phyloP scores from a whole-genome alignment of 2,329 filamentous ascomycete species.

The Verticillium albo-atrum region DNA sequence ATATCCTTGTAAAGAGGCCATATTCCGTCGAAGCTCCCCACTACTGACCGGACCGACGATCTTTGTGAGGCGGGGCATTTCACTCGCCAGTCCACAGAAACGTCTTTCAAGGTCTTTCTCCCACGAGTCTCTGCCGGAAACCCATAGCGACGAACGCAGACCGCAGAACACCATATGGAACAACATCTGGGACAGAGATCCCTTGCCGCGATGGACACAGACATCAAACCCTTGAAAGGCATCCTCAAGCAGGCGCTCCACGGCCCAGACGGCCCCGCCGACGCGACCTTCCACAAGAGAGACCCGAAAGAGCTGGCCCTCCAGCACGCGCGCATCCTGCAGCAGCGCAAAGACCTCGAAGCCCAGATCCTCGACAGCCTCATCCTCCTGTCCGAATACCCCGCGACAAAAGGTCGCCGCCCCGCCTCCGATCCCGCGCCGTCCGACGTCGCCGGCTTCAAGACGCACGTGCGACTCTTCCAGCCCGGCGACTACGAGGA shows the following conservation, averaged over 20 bases:
- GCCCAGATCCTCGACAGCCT: conserved; percentile 67
- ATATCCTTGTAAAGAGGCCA: too few species aligned
- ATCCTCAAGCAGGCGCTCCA: conserved; percentile 56
- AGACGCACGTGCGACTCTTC: conserved; percentile 64
- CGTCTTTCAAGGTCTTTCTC: too few species aligned
- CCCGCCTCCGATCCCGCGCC: conserved; percentile 45
- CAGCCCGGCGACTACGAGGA: conserved; percentile 87
- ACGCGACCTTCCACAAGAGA: conserved; percentile 21
- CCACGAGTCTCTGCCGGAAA: too few species aligned
- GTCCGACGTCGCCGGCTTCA: conserved; percentile 62
- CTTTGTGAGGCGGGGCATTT: too few species aligned
- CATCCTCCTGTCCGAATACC: conserved; percentile 63
- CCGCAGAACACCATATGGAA: too few species aligned
- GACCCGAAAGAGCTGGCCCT: conserved; percentile 60
- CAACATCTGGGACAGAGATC: not conserved
- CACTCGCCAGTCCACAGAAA: too few species aligned
- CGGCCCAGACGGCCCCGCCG: conserved; percentile 33
- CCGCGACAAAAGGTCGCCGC: conserved; percentile 28
- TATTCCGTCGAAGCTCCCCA: too few species aligned
- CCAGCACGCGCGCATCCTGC: conserved; percentile 76
- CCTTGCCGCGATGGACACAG: conserved; percentile 37
- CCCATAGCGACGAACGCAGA: too few species aligned
- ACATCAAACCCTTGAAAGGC: conserved; percentile 40
- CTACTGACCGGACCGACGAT: too few species aligned
- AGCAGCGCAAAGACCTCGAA: conserved; percentile 77